Conservation (phyloP, 2,329 filamentous ascomycete species). For the Diatrype stigma region DNA sequence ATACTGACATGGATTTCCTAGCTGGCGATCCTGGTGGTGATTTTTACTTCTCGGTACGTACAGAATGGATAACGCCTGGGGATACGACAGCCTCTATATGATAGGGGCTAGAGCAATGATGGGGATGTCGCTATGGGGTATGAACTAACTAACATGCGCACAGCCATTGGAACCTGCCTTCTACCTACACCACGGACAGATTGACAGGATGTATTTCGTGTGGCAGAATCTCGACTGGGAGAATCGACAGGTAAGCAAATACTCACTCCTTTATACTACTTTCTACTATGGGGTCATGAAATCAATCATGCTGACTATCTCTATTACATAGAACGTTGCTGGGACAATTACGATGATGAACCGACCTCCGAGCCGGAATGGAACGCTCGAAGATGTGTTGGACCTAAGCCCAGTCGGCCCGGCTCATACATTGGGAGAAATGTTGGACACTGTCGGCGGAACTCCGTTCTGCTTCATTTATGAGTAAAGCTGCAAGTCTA, state of each 20-base stretch:
- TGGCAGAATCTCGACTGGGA: constrained; percentile 44
- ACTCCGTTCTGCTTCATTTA: constrained; percentile 43
- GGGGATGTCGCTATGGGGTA: too few relatives aligned
- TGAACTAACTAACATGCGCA: neutral
- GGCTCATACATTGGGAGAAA: constrained; percentile 23
- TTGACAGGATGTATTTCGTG: constrained; percentile 45
- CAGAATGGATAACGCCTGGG: neutral
- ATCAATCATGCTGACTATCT: neutral
- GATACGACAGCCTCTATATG: too few relatives aligned
- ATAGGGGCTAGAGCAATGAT: too few relatives aligned
- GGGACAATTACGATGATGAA: constrained; percentile 41
- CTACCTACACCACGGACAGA: constrained; percentile 41
- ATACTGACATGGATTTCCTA: too few relatives aligned
- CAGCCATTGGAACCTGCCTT: constrained; percentile 40
- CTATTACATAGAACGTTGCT: constrained; percentile 26
- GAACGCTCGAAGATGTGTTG: constrained; percentile 35
- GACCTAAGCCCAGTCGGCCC: constrained; percentile 23
- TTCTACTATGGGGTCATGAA: too few relatives aligned
- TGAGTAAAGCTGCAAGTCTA: constrained; percentile 15
- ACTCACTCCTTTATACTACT: too few relatives aligned
- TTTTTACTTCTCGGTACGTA: constrained; percentile 31
- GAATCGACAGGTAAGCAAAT: constrained; percentile 31
- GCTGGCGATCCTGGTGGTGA: constrained; percentile 45
- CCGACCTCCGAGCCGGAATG: constrained; percentile 35
- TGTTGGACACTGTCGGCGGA: constrained; percentile 38